These are phyloP conservation scores for Galeopsis tetrahit DNA, from an alignment of 257 asterid genomes.

Conservation along the genomic window DNA sequence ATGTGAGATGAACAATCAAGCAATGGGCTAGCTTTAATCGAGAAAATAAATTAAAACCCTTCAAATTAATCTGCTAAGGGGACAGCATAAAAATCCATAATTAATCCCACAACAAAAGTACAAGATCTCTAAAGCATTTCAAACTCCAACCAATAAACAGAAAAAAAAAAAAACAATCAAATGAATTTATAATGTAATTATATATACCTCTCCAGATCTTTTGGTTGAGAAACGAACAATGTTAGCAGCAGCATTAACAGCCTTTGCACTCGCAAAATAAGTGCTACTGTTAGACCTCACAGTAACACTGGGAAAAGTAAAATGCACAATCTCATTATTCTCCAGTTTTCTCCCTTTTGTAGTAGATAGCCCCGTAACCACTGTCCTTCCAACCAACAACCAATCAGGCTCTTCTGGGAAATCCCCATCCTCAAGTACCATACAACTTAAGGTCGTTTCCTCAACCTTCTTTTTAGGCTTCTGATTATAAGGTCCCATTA, in stretches of 20 bases:
- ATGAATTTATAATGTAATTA: background rate
- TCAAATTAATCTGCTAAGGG: background rate
- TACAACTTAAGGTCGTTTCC: conserved; percentile 47
- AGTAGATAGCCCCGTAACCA: conserved; percentile 74
- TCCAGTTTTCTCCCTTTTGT: conserved; percentile 79
- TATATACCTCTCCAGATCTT: conserved; percentile 75
- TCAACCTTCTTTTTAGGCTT: conserved; percentile 38
- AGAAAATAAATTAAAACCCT: background rate
- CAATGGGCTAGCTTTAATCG: background rate
- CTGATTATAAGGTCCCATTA: conserved; percentile 1
- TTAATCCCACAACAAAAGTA: background rate
- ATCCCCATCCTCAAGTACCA: conserved; percentile 80
- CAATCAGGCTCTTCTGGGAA: conserved; percentile 72
- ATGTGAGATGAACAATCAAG: background rate
- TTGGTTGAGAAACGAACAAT: conserved; percentile 86
- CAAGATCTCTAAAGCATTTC: background rate
- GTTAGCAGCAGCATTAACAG: conserved; percentile 50
- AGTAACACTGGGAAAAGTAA: conserved; percentile 56
- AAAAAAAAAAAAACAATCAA: conserved; percentile 1
- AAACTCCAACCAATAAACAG: conserved; percentile 9
- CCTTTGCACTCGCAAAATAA: conserved; percentile 48
- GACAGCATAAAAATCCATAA: background rate
- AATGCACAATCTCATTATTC: conserved; percentile 83
- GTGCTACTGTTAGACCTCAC: conserved; percentile 36
- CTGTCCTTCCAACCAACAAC: conserved; percentile 81